phyloP scores from a whole-genome alignment of 257 asterid genomes.

The Rehmannia glutinosa region DNA sequence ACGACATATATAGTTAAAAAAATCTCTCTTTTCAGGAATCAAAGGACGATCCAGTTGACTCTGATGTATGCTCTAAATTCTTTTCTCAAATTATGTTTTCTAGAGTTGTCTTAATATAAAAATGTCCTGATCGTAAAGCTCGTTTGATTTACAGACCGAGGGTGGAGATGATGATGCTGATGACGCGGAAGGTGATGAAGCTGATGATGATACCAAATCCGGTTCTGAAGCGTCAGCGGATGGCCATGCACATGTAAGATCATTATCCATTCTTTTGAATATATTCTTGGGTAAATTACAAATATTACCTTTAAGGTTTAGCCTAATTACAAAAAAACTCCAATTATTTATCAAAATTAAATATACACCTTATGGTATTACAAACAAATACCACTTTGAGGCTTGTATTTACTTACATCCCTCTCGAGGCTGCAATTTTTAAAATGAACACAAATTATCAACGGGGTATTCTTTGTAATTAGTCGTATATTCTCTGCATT shows the following conservation, averaged over 20 bases:
- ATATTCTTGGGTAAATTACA: too few relatives aligned
- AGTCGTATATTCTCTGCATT: not conserved
- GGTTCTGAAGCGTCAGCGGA: slow-evolving; percentile 29
- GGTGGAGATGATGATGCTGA: slow-evolving; percentile 48
- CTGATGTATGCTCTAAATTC: slow-evolving; percentile 28
- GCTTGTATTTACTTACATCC: too few relatives aligned
- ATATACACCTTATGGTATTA: too few relatives aligned
- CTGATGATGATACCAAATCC: slow-evolving; percentile 35
- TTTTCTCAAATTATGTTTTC: not conserved
- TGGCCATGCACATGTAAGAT: slow-evolving; percentile 50
- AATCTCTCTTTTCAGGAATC: slow-evolving; percentile 19
- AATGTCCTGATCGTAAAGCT: not conserved
- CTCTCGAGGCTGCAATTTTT: too few relatives aligned
- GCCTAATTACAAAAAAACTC: too few relatives aligned
- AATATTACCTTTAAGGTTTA: too few relatives aligned
- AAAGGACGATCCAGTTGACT: slow-evolving; percentile 48
- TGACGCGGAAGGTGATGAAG: slow-evolving; percentile 20
- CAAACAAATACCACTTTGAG: too few relatives aligned
- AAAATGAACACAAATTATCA: too few relatives aligned
- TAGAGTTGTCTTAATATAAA: not conserved
- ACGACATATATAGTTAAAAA: not conserved
- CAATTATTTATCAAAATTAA: too few relatives aligned
- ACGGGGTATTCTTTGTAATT: too few relatives aligned
- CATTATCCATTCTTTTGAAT: not conserved
- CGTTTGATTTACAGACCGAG: slow-evolving; percentile 77